A percentile compares a stretch with the other conserved stretches of the same genome.
Conservation (phyloP, 805 yeast genomes). For the Kodamaea hsintzibuensis region DNA sequence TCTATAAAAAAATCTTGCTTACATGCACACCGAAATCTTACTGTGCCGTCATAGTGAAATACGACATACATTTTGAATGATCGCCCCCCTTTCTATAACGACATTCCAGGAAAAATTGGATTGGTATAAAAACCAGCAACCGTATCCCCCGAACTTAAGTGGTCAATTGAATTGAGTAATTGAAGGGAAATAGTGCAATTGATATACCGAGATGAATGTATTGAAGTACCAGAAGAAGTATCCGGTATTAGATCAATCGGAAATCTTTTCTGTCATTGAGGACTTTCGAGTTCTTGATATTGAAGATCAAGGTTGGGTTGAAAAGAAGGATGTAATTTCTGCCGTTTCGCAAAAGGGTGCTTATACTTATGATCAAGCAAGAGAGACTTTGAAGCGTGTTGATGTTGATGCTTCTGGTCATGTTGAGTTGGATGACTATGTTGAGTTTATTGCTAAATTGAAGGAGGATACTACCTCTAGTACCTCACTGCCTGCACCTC, state of each 20-base stretch:
- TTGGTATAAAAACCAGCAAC: conserved; percentile 2
- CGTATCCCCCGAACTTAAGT: neutral
- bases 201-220: conserved; percentile 34
- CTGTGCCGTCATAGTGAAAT: neutral
- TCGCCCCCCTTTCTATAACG: neutral
- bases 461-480: conserved; percentile 45
- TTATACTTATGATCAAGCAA: conserved; percentile 85
- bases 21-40: neutral
- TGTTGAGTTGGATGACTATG: conserved; percentile 94
- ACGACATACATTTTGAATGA: neutral
- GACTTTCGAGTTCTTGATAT: conserved; percentile 81
- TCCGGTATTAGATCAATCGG: conserved; percentile 84
- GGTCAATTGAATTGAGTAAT: neutral
- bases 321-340: conserved; percentile 86
- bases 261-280: conserved; percentile 80
- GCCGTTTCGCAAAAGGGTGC: conserved; percentile 76
- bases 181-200: neutral
- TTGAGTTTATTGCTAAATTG: conserved; percentile 76
- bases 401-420: conserved; percentile 96
- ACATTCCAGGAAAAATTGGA: conserved; percentile 1
- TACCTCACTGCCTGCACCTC: conserved; percentile 27
- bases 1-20: neutral
- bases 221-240: conserved; percentile 65
- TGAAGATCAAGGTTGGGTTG: conserved; percentile 93
- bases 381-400: conserved; percentile 89